Conservation (phyloP, 2,329 filamentous ascomycete species). For the Fusarium albosuccineum region DNA sequence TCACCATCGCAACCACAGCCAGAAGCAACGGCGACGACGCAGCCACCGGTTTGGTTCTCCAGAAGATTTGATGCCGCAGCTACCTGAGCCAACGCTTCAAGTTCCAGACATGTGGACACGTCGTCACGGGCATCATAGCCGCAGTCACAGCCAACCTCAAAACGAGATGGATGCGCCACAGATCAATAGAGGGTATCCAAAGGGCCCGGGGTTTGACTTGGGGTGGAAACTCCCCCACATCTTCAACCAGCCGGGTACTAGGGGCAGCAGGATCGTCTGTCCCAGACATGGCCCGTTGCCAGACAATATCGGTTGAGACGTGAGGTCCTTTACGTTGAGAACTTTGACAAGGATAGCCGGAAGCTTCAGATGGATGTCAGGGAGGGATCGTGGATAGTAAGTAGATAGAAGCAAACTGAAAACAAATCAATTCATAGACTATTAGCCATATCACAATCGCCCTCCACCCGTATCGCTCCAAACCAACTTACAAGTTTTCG, state of each 20-base stretch:
- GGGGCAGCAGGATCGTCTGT: neutral
- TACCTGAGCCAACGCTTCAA: conserved; percentile 14
- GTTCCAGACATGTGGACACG: neutral
- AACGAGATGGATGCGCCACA: conserved; percentile 47
- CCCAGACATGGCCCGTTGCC: neutral
- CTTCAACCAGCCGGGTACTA: conserved; percentile 4
- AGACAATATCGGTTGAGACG: neutral
- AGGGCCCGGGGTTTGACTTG: neutral
- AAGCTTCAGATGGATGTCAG: neutral
- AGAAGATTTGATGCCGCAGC: conserved; percentile 1
- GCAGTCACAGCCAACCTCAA: neutral
- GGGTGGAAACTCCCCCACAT: neutral
- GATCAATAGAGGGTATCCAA: conserved; percentile 10
- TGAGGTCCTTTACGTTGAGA: neutral
- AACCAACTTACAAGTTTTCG: conserved; percentile 5
- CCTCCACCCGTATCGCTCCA: neutral
- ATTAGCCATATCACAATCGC: neutral
- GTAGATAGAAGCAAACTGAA: neutral
- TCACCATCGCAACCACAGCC: neutral
- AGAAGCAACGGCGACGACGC: neutral
- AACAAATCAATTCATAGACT: conserved; percentile 6
- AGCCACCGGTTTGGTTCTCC: neutral
- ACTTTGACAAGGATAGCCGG: neutral
- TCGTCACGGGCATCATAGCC: neutral
- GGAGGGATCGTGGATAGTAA: too few species aligned